phyloP scores from a whole-genome alignment of 106 monocot species.

The Platanthera guangdongensis region DNA sequence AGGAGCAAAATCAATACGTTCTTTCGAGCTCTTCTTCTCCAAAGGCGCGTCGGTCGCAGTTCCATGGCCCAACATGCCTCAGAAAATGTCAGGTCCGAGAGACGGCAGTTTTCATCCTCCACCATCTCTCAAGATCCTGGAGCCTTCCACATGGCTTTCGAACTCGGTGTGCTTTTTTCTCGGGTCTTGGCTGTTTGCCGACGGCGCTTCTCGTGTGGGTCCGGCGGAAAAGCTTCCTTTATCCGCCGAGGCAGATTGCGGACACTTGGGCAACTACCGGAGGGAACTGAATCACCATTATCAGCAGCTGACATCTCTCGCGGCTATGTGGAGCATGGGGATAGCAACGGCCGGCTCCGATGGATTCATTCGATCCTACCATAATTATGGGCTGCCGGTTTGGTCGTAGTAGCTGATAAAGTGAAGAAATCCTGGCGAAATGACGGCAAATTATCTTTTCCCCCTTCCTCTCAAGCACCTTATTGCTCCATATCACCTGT shows the following conservation, averaged over 20 bases:
- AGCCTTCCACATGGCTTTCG: constrained; percentile 22
- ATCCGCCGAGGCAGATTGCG: neutral
- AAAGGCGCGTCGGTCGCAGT: constrained; percentile 40
- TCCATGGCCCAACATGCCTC: constrained; percentile 49
- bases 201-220: constrained; percentile 36
- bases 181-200: constrained; percentile 38
- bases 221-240: constrained; percentile 61
- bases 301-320: constrained; percentile 10
- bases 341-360: constrained; percentile 60
- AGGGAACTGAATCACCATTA: neutral
- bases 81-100: neutral
- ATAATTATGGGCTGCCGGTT: constrained; percentile 72
- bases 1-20: constrained; percentile 24
- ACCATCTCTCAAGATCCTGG: constrained; percentile 15
- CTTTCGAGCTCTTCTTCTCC: constrained; percentile 61
- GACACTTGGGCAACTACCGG: neutral
- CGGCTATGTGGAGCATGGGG: constrained; percentile 41
- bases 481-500: neutral
- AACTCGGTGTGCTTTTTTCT: constrained; percentile 40
- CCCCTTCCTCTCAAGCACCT: neutral
- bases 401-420: constrained; percentile 24
- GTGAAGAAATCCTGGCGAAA: neutral
- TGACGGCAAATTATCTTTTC: neutral
- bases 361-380: constrained; percentile 71
- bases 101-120: neutral